Evolutionary conservation across 2,329 filamentous ascomycete species (phyloP).

Genomic region (Ceratocystis albifundus): DNA sequence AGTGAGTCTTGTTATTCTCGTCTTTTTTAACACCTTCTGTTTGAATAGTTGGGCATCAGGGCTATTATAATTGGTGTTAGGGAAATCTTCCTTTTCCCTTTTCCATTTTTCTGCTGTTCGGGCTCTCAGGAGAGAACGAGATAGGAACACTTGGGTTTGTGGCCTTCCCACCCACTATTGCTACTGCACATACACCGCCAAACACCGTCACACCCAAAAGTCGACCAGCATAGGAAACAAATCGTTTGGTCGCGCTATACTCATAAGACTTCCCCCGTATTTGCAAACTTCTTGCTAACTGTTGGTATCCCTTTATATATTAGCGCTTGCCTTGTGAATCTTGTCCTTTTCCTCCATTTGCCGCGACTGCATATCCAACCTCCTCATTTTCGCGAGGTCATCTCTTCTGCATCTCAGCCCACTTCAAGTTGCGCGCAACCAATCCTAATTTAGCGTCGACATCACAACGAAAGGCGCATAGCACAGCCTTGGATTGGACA

Average conservation of each 20-base stretch:
- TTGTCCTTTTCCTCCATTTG: neutral
- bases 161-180: neutral
- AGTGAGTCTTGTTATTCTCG: neutral
- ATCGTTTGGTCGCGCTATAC: too few species aligned
- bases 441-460: neutral
- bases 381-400: neutral
- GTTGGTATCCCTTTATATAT: neutral
- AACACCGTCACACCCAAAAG: neutral
- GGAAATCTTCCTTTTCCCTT: neutral
- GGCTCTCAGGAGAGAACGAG: neutral
- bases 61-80: neutral
- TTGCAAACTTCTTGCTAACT: neutral
- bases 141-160: conserved; percentile 3
- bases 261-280: too few species aligned
- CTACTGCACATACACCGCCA: neutral
- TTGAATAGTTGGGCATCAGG: neutral
- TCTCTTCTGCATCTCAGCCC: conserved; percentile 1
- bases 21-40: neutral
- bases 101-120: neutral
- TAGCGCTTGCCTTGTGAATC: conserved; percentile 2
- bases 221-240: too few species aligned
- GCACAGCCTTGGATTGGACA: neutral
- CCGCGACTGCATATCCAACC: conserved; percentile 12
- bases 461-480: neutral
- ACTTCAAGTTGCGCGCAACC: neutral